These are phyloP conservation scores for Oryza brachyantha DNA, from an alignment of 176 grass and related monocot genomes.

Conservation along the genomic window DNA sequence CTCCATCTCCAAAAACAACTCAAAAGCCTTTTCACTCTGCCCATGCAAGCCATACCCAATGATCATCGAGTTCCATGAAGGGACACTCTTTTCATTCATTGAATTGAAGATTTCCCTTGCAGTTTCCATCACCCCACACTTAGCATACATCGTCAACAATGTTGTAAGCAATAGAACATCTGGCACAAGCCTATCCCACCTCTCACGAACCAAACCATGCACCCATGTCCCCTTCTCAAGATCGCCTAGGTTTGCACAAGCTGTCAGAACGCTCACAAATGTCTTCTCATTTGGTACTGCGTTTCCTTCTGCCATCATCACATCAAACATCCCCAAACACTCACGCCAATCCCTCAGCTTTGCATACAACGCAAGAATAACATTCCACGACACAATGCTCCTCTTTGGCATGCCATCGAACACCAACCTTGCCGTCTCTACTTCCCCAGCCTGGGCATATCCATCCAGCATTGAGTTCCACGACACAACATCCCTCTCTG, in stretches of 20 bases:
- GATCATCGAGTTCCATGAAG: conserved; percentile 79
- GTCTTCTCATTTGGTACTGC: conserved; percentile 44
- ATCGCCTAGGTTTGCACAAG: conserved; percentile 50
- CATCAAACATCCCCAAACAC: conserved; percentile 55
- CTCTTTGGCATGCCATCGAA: conserved; percentile 54
- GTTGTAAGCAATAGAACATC: conserved; percentile 57
- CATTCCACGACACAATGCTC: conserved; percentile 49
- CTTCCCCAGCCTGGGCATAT: conserved; percentile 30
- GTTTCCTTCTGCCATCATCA: conserved; percentile 29
- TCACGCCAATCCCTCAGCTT: conserved; percentile 51
- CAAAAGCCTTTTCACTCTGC: conserved; percentile 45
- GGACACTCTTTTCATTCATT: conserved; percentile 43
- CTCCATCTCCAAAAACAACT: conserved; percentile 71
- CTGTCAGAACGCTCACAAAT: conserved; percentile 57
- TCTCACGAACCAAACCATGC: conserved; percentile 32
- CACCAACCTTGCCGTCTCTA: neutral
- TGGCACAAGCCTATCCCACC: conserved; percentile 31
- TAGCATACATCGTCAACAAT: conserved; percentile 59
- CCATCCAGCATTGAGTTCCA: conserved; percentile 68
- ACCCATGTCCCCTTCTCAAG: conserved; percentile 56
- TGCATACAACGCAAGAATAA: conserved; percentile 49
- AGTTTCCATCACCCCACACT: conserved; percentile 53
- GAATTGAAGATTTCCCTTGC: conserved; percentile 51
- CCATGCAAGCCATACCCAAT: conserved; percentile 61
- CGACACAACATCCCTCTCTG: conserved; percentile 45